Base-by-base conservation (phyloP, 1,284 basidiomycete genomes). In the Moniliophthora roreri region DNA sequence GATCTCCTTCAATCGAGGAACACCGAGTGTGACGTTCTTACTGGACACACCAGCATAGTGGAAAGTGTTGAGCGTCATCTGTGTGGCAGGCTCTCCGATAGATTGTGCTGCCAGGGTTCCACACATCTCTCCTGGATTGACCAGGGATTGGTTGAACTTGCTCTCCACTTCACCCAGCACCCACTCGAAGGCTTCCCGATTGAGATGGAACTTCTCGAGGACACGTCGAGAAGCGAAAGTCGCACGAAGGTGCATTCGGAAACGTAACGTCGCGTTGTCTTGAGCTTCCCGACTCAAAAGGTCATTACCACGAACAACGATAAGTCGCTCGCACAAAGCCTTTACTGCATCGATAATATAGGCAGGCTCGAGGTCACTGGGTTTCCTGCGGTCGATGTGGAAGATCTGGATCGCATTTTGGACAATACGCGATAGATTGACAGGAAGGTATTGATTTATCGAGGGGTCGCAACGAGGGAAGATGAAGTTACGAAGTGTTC, bases 21-120 rank as follows among this genome's bases (percentile, higher is more conserved):
- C 95, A 88, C 95, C 95, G 57, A 98, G 91, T 0, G 95, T 98
- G 48, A 98, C 95, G 74, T 95, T 95, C 77, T 98, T 98, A 67
- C 89, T 92, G 23, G 95, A 95, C 24, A 98, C 95, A 89, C 95
- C 95, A 60, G 95, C 95, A 69, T 97, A 98, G 75, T 98, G 95
- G 89, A 98, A 98, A 0, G 95, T 98, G 70, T 98, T 92, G 54
- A 98, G 72, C 10, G 95, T 98, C 95, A 98, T 98, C 75, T 98
- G 95, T 1, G 97, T 99, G 2, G 97, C 97, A 0, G 97, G 97
- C 78, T 99, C 97, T 72, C 97, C 97, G 60, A 99, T 99, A 4
- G 95, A 98, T 73, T 99, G 97, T 0, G 97, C 97, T 35, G 97
- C 91, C 13, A 99, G 82, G 0, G 95, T 98, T 45, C 97, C 97